Base-by-base conservation (phyloP, 441 rosid species). In the Jatropha podagrica region DNA sequence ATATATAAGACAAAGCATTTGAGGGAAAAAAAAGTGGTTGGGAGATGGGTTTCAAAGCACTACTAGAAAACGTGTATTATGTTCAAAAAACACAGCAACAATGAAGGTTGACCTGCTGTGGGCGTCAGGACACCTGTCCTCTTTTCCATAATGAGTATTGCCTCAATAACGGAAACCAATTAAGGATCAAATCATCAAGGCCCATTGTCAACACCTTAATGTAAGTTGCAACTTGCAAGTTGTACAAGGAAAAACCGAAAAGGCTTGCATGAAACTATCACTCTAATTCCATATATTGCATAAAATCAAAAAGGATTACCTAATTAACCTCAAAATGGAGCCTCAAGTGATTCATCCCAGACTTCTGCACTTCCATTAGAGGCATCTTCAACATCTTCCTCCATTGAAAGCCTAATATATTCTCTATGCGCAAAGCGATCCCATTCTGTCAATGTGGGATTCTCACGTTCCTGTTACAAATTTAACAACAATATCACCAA, bases 371-470 rank as follows among this genome's bases (percentile, higher is more conserved):
- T 95, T 81, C 99, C 99, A 82, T 92, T 93, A 23, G 99, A 95
- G 64, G 89, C 97, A 84, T 92, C 97, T 81, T 95, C 99, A 14
- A 90, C 96, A 78, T 95, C 99, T 83, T 95, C 98, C 84, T 95
- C 99, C 99, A 93, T 95, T 14, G 98, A 95, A 42, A 95, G 96
- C 82, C 97, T 88, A 9, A 96, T 92, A 73, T 96, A 96, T 83
- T 96, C 99, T 85, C 98, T 86, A 83, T 93, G 99, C 1, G 99
- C 98, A 87, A 96, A 96, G 15, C 98, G 93, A 80, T 96, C 99
- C 98, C 99, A 96, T n/a, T 96, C 99, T 42, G 99, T 96, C 94
- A 96, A 82, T 52, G 97, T 89, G 17, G 99, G 98, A 81, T 91
- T 96, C 76, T 96, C 99, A 6, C 97, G 97, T 83, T 96, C 99